Conservation (phyloP, 1,284 basidiomycete genomes). For the Mycocalia duriaeana region DNA sequence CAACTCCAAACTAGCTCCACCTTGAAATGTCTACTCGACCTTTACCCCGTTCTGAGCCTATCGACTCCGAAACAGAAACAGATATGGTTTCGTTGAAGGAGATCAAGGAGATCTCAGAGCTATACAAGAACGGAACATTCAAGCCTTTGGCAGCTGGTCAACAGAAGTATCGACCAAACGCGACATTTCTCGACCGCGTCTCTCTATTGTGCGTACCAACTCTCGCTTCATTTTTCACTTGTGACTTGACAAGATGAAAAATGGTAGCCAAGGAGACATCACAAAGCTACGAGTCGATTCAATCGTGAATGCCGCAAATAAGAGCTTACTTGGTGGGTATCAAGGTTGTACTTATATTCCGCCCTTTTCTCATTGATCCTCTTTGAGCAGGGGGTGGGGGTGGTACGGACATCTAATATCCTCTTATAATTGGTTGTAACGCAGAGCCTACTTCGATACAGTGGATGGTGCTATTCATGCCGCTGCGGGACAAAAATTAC, state of each 20-base stretch:
- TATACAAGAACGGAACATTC: conserved; percentile 39
- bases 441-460: no score
- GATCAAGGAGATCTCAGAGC: conserved; percentile 47
- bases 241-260: background rate
- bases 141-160: conserved; percentile 21
- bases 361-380: background rate
- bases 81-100: conserved; percentile 35
- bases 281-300: conserved; percentile 69
- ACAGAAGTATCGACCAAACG: conserved; percentile 30
- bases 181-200: conserved; percentile 43
- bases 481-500: conserved; percentile 73
- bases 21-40: conserved; percentile 9
- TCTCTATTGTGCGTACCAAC: conserved; percentile 52
- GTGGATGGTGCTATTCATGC: conserved; percentile 86
- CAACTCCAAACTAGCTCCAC: no score
- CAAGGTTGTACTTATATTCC: background rate
- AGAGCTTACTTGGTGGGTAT: conserved; percentile 61
- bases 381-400: conserved; percentile 57
- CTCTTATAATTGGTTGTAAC: background rate
- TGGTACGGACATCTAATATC: conserved; percentile 41
- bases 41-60: conserved; percentile 9
- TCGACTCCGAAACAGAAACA: conserved; percentile 19
- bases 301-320: conserved; percentile 88
- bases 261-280: conserved; percentile 69
- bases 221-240: background rate